Evolutionary conservation across 2,329 filamentous ascomycete species (phyloP), one percentile per base, ranked within the genome.

Genomic region (Fusarium xylarioides): DNA sequence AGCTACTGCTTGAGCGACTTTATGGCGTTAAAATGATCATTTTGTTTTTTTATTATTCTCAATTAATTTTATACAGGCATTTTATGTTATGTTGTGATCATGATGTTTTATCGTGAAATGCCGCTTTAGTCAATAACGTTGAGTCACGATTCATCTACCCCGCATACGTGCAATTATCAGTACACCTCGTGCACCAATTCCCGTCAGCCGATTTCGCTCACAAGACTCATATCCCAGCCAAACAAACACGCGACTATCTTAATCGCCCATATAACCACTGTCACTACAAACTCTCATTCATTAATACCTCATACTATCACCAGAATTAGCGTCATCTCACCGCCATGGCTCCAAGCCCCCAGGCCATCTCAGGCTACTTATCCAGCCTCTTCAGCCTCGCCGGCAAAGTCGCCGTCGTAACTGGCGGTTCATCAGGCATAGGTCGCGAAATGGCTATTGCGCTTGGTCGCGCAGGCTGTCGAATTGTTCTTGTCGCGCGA

Each of bases 401-500:
- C 0, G 80, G 79, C 21, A 74, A 73, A 42, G 74, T 77, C 10
- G 80, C 79, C 1, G 74, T 81, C 11, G 68, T 82, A 3, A 81
- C 80, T 0, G 80, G 80, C 11, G 80, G 76, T n/a, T 81, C 80
- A 65, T 79, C 79, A 7, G 80, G 80, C 16, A 82, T 82, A 54
- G 80, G 80, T 15, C 78, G 78, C 2, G 77, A 76, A 26, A 82
- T 82, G 66, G 78, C 80, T 0, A 65, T 75, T 11, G 78, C 80
- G 0, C 60, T 81, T 0, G 79, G 80, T 1, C 76, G 77, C 19
- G 75, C 80, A 2, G 80, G 80, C 2, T 79, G 80, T 23, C 75
- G 73, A 0, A 64, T 82, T 12, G 71, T 82, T 28, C 70, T 82
- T 11, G 69, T 82, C 21, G 80, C 80, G 14, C 77, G 80, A 0